Conservation (phyloP, 2,329 filamentous ascomycete genomes). For the Raffaelea ambrosiae region DNA sequence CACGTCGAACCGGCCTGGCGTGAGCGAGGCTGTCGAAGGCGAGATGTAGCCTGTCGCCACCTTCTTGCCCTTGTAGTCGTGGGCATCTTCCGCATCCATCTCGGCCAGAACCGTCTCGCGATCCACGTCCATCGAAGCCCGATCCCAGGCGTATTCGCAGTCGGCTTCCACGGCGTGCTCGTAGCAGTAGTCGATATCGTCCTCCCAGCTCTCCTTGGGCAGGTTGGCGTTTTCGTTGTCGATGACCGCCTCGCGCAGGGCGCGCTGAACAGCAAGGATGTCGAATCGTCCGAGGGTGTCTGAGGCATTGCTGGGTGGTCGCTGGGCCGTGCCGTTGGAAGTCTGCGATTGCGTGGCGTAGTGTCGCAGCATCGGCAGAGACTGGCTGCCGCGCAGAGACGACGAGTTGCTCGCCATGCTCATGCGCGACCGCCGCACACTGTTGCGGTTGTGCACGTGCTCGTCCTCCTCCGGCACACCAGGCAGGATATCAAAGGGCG, state of each 20-base stretch:
- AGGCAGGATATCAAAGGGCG: conserved; percentile 37
- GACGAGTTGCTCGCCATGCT: conserved; percentile 40
- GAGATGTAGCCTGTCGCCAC: conserved; percentile 6
- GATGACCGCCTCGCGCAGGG: conserved; percentile 19
- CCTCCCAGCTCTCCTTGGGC: conserved; percentile 52
- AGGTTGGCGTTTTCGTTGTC: conserved; percentile 19
- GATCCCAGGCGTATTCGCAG: conserved; percentile 59
- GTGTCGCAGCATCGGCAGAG: conserved; percentile 46
- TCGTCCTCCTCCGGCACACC: conserved; percentile 59
- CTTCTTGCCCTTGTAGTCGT: conserved; percentile 6
- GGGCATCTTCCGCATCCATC: conserved; percentile 12
- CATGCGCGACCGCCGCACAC: conserved; percentile 25
- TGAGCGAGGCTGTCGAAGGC: conserved; percentile 16
- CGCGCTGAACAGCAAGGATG: conserved; percentile 25
- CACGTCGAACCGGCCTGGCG: conserved; percentile 28
- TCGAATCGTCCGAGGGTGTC: conserved; percentile 42
- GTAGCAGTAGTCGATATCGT: conserved; percentile 63
- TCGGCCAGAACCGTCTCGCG: conserved; percentile 21
- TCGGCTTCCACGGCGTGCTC: conserved; percentile 60
- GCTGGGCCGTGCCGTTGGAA: conserved; percentile 20
- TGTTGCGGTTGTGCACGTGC: conserved; percentile 25
- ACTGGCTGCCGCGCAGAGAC: conserved; percentile 46
- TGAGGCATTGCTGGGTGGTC: conserved; percentile 36
- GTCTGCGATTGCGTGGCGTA: conserved; percentile 16
- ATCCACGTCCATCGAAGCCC: conserved; percentile 40